phyloP scores from a whole-genome alignment of 164 flowering plant genomes.

The Tetrastigma voinierianum region DNA sequence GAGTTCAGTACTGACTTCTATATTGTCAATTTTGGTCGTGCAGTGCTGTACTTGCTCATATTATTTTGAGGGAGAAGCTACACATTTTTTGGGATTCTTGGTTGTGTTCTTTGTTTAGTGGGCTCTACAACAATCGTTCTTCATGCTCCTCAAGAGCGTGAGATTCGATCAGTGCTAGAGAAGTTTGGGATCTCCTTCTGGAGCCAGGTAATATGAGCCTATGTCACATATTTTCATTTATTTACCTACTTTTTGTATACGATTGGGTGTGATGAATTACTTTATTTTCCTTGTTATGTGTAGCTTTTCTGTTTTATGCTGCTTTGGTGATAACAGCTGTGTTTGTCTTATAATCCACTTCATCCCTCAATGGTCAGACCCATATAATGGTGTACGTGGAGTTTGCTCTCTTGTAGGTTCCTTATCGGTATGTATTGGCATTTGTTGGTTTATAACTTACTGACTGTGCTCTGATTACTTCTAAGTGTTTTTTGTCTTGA shows the following conservation, averaged over 20 bases:
- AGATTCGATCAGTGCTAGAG: constrained; percentile 74
- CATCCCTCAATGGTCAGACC: constrained; percentile 49
- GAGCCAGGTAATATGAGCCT: constrained; percentile 45
- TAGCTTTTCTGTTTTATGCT: constrained; percentile 54
- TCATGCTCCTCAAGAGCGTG: constrained; percentile 92
- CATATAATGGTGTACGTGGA: constrained; percentile 56
- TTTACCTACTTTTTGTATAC: background rate
- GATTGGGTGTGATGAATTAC: background rate
- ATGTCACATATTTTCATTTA: background rate
- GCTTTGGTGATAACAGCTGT: constrained; percentile 41
- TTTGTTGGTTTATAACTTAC: background rate
- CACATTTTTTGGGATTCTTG: constrained; percentile 88
- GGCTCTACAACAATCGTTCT: constrained; percentile 89
- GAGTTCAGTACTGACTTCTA: too few relatives aligned
- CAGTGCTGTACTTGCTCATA: constrained; percentile 92
- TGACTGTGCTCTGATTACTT: constrained; percentile 2
- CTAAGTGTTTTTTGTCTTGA: background rate
- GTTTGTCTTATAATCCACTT: constrained; percentile 40
- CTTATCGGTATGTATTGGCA: constrained; percentile 37
- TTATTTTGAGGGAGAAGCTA: constrained; percentile 75
- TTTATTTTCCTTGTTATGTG: constrained; percentile 2
- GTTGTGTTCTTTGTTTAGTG: constrained; percentile 86
- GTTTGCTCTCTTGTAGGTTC: constrained; percentile 59
- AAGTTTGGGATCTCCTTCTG: constrained; percentile 96
- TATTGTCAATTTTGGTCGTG: constrained; percentile 12